These are phyloP conservation scores for Phascolomyces articulosus DNA, from an alignment of 371 early-diverging fungal genomes.

Conservation along the genomic window DNA sequence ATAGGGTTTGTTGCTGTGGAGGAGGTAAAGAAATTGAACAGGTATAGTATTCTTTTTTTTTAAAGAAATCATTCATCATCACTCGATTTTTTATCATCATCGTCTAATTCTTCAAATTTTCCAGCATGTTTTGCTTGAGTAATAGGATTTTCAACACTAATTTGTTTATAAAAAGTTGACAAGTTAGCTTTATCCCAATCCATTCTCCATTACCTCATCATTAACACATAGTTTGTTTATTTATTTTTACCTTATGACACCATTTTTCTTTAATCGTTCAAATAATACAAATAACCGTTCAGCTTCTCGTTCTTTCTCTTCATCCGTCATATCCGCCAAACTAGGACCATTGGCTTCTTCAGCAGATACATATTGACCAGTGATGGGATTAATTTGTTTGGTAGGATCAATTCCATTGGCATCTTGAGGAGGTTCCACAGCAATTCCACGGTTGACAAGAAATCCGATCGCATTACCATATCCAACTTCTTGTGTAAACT, in stretches of 20 bases:
- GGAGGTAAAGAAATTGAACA: background rate
- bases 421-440: constrained; percentile 37
- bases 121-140: constrained; percentile 56
- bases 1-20: too few relatives aligned
- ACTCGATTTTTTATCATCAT: background rate
- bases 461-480: constrained; percentile 95
- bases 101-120: constrained; percentile 31
- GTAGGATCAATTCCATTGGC: constrained; percentile 4
- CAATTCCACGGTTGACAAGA: constrained; percentile 69
- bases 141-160: constrained; percentile 61
- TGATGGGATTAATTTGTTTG: constrained; percentile 81
- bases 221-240: too few relatives aligned
- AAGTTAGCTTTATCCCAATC: too few relatives aligned
- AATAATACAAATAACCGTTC: constrained; percentile 91
- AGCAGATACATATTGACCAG: constrained; percentile 64
- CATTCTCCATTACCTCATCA: too few relatives aligned
- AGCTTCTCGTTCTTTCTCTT: constrained; percentile 95
- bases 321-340: constrained; percentile 88
- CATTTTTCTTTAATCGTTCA: constrained; percentile 90
- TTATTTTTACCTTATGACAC: constrained; percentile 64
- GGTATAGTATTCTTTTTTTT: background rate
- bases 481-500: constrained; percentile 80
- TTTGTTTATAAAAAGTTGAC: too few relatives aligned
- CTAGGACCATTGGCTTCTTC: constrained; percentile 53
- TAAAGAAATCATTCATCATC: constrained; percentile 7